Evolutionary conservation across 1,284 basidiomycete genomes (phyloP).

Genomic region (Trametes hirsuta): DNA sequence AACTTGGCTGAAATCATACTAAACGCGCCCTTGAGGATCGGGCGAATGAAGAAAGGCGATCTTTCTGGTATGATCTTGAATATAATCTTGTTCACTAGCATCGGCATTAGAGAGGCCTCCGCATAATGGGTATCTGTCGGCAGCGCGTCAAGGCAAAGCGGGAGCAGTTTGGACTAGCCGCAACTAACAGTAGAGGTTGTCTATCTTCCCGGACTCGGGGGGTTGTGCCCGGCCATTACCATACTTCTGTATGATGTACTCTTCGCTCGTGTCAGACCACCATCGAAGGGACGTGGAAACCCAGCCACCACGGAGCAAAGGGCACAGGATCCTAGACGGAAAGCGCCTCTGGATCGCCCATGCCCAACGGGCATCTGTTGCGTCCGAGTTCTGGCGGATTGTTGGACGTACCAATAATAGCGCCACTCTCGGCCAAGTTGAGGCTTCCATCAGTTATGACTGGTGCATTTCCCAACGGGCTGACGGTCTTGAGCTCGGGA

Average conservation of each 20-base stretch:
- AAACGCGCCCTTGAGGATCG: constrained; percentile 32
- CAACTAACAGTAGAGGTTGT: constrained; percentile 42
- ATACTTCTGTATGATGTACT: constrained; percentile 46
- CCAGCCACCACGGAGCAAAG: neutral
- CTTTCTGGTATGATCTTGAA: constrained; percentile 34
- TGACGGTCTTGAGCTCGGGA: constrained; percentile 35
- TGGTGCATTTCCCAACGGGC: constrained; percentile 39
- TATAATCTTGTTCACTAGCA: constrained; percentile 37
- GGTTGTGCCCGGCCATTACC: constrained; percentile 42
- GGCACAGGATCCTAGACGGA: neutral
- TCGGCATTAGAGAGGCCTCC: constrained; percentile 46
- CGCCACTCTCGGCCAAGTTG: constrained; percentile 40
- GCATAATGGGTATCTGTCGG: constrained; percentile 39
- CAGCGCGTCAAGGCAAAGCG: neutral
- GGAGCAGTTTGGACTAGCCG: neutral
- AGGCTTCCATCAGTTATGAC: constrained; percentile 39
- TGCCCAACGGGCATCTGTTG: too few relatives aligned
- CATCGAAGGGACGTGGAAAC: constrained; percentile 7
- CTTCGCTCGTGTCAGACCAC: constrained; percentile 25
- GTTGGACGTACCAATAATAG: constrained; percentile 35
- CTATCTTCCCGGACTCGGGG: constrained; percentile 40
- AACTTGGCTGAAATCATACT: constrained; percentile 21
- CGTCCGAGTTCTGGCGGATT: neutral
- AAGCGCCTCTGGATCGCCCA: too few relatives aligned
- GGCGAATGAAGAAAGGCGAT: constrained; percentile 38